Conservation (phyloP, 1,284 basidiomycete species). For the Malassezia sp. region DNA sequence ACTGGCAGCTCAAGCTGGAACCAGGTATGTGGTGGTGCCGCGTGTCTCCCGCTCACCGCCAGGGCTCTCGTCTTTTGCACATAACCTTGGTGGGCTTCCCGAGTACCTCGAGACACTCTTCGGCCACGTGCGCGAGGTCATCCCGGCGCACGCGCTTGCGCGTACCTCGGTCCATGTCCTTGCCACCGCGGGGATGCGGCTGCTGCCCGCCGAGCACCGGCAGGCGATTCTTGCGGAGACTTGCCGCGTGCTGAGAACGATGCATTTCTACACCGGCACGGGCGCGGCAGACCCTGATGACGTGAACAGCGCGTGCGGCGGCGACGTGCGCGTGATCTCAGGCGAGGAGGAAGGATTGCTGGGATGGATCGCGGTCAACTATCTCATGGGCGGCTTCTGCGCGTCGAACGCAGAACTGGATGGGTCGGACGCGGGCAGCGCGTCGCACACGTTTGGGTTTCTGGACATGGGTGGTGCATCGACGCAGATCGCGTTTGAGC, state of each 20-base stretch:
- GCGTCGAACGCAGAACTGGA: neutral
- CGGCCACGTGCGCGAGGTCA: conserved; percentile 65
- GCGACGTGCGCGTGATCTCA: conserved; percentile 83
- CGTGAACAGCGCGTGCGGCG: conserved; percentile 52
- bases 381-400: conserved; percentile 92
- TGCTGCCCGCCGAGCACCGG: conserved; percentile 62
- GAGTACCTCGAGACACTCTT: conserved; percentile 71
- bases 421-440: conserved; percentile 39
- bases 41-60: too few species aligned
- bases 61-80: conserved; percentile 78
- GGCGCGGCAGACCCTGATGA: conserved; percentile 1
- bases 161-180: conserved; percentile 84
- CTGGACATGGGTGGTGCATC: conserved; percentile 98
- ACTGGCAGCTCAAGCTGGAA: conserved; percentile 84
- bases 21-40: too few species aligned
- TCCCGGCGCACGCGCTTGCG: conserved; percentile 70
- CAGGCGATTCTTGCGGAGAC: conserved; percentile 62
- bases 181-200: conserved; percentile 94
- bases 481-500: conserved; percentile 89
- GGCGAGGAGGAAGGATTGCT: conserved; percentile 97
- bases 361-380: conserved; percentile 96
- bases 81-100: conserved; percentile 60
- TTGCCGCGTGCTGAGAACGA: conserved; percentile 60
- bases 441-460: conserved; percentile 69
- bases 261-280: conserved; percentile 32